Evolutionary conservation across 345 rosid genomes (phyloP), one percentile per base, ranked within the genome.

Genomic region (Turnera subulata): DNA sequence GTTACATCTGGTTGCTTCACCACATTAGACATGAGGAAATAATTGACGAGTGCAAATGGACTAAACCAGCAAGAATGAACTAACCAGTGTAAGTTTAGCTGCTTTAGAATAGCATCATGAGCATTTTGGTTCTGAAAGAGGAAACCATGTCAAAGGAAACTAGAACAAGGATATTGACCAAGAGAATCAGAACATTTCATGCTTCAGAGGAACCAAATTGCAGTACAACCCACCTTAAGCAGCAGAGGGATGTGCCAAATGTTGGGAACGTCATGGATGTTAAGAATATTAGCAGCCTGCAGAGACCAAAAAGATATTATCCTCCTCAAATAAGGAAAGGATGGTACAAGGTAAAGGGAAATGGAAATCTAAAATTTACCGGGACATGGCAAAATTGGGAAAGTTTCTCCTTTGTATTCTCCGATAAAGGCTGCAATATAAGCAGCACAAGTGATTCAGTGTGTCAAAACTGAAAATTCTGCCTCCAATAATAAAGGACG

Each of bases 111-210:
- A 20, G 98, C 80, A 55, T 66, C 61, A 76, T 92, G 96, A 47
- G 89, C 96, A 68, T 92, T 86, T 80, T 92, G 98, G 81, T 73
- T 86, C 98, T 92, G 88, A 37, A 63, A 62, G 66, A 69, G 37
- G 55, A 70, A 40, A 21, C 39, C 25, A 51, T 6, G 52, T 56
- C 58, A 65, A 68, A 56, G 48, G 58, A 58, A 43, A 52, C 38
- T 58, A 58, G 56, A 42, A 37, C 47, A 52, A n/a, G 6, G 0
- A 40, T 19, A 16, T 46, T 15, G 26, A 35, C 6, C 10, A 50
- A 32, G 47, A 43, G 29, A 50, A 19, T 62, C 33, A 33, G 11
- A 11, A 53, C 55, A 48, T 23, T 23, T 44, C 37, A 37, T 50
- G 22, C 48, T 38, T 57, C 51, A 24, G 16, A 50, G 51, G 65